These are phyloP conservation scores for Sanguinoderma infundibulare DNA, from an alignment of 1,284 basidiomycete genomes.

Conservation along the genomic window DNA sequence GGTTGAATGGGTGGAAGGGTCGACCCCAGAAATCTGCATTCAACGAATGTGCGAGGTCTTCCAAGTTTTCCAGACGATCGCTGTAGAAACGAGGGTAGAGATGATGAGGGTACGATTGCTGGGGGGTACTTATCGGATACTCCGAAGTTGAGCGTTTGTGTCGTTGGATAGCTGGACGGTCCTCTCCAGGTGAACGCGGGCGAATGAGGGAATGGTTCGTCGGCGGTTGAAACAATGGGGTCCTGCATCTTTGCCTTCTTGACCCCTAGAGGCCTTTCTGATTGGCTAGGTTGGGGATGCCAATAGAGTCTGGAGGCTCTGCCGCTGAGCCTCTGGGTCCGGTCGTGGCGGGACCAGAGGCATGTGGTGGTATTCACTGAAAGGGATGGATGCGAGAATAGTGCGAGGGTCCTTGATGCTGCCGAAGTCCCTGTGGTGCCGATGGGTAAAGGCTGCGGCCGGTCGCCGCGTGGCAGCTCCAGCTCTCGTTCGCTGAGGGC, in stretches of 20 bases:
- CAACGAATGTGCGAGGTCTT: neutral
- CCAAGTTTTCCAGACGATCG: neutral
- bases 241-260: neutral
- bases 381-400: neutral
- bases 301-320: neutral
- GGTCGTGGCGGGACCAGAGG: neutral
- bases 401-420: neutral
- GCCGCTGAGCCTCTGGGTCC: neutral
- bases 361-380: neutral
- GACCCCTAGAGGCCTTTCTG: neutral
- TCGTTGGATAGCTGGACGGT: too few relatives aligned
- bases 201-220: neutral
- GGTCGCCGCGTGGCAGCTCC: neutral
- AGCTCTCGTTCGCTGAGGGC: too few relatives aligned
- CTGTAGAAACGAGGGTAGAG: neutral
- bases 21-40: neutral
- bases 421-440: neutral
- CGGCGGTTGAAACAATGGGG: neutral
- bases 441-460: neutral
- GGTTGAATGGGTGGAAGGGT: neutral
- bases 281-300: neutral
- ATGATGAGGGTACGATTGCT: neutral
- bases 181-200: neutral
- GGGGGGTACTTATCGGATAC: slow-evolving; percentile 12
- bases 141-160: slow-evolving; percentile 3